Percentiles rank a stretch among this genome's conserved stretches.
These are phyloP conservation scores for Pisolithus orientalis DNA, from an alignment of 768 basidiomycete genomes.

Conservation along the genomic window DNA sequence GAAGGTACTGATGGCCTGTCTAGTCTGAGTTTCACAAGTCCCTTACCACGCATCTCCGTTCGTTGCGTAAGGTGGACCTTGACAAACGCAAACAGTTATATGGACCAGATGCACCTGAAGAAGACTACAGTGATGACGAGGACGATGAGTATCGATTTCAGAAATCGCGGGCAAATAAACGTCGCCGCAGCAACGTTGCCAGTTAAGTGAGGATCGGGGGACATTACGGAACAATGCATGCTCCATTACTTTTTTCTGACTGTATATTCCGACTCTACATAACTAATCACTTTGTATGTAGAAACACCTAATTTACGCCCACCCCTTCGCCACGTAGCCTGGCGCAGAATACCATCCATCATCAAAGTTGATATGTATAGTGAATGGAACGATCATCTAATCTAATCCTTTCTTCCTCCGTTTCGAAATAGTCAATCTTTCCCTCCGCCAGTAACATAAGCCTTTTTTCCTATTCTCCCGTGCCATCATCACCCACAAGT, in stretches of 20 bases:
- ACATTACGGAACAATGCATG: constrained; percentile 13
- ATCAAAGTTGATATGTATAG: constrained; percentile 25
- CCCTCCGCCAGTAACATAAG: constrained; percentile 20
- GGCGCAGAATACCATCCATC: not conserved
- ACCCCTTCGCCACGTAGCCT: not conserved
- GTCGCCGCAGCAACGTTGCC: constrained; percentile 19
- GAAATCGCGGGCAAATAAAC: constrained; percentile 23
- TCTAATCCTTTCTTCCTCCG: constrained; percentile 16
- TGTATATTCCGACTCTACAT: constrained; percentile 19
- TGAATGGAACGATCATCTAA: constrained; percentile 26
- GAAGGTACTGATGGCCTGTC: not conserved
- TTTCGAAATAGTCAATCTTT: constrained; percentile 7
- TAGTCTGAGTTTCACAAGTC: constrained; percentile 70
- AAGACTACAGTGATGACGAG: constrained; percentile 31
- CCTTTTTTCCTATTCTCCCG: constrained; percentile 43
- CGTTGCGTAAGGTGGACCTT: constrained; percentile 54
- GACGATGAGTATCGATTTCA: constrained; percentile 27
- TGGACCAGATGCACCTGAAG: constrained; percentile 33
- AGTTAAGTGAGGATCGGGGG: constrained; percentile 13
- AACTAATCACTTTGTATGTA: constrained; percentile 10
- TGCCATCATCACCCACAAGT: constrained; percentile 43
- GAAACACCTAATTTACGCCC: not conserved
- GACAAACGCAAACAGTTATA: constrained; percentile 42
- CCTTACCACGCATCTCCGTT: constrained; percentile 48
- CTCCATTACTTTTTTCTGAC: constrained; percentile 16